A percentile compares a stretch with the other conserved stretches of the same genome.
phyloP scores from a whole-genome alignment of 2,329 filamentous ascomycete species.

The Pseudonectria buxi region DNA sequence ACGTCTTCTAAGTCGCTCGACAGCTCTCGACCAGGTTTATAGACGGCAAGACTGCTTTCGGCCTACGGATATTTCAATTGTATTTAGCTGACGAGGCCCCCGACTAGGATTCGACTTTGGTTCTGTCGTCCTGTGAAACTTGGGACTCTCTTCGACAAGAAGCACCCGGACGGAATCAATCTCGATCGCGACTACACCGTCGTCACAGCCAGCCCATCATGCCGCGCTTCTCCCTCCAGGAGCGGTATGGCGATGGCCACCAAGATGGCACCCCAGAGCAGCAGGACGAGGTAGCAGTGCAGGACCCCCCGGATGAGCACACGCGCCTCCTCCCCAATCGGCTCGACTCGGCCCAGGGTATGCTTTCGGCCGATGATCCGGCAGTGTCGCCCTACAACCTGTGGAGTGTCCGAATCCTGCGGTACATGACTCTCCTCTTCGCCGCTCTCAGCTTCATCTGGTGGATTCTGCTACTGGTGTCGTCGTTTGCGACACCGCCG shows the following conservation, averaged over 20 bases:
- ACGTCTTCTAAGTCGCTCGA: too few relatives aligned
- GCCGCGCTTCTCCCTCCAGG: too few relatives aligned
- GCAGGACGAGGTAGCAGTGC: constrained; percentile 19
- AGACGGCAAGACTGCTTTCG: too few relatives aligned
- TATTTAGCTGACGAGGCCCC: too few relatives aligned
- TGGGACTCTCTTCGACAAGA: too few relatives aligned
- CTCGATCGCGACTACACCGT: too few relatives aligned
- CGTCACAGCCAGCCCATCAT: too few relatives aligned
- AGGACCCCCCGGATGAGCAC: constrained; percentile 40
- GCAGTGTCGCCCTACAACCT: constrained; percentile 88
- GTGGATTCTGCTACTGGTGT: constrained; percentile 87
- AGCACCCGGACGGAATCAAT: too few relatives aligned
- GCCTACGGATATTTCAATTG: too few relatives aligned
- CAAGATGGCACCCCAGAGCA: constrained; percentile 3
- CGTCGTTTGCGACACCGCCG: constrained; percentile 84
- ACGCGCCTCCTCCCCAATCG: constrained; percentile 65
- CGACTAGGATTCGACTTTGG: too few relatives aligned
- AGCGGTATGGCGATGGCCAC: constrained; percentile 12
- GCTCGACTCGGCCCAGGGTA: constrained; percentile 40
- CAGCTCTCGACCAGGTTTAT: too few relatives aligned
- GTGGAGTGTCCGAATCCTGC: constrained; percentile 77
- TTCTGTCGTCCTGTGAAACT: too few relatives aligned
- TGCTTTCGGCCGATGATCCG: constrained; percentile 37
- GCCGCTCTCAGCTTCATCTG: constrained; percentile 73
- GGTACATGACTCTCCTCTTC: constrained; percentile 72